Percentiles rank a stretch among this genome's conserved stretches.
Conservation (phyloP, 208 protist genomes). For the Herpetomonas muscarum region DNA sequence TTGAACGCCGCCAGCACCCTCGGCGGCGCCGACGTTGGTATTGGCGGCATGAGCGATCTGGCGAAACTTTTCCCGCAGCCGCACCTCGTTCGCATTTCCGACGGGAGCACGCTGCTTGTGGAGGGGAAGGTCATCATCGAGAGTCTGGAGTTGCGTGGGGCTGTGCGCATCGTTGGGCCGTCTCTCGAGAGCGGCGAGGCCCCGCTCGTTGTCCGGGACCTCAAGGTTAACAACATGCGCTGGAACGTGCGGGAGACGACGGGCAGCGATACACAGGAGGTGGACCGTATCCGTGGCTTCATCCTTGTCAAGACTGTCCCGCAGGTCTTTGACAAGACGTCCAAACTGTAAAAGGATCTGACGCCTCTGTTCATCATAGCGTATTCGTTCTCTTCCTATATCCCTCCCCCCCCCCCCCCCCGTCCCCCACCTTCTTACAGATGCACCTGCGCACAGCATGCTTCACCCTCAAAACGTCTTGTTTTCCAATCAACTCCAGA, state of each 20-base stretch:
- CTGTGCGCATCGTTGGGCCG: constrained; percentile 55
- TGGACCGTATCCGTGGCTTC: constrained; percentile 76
- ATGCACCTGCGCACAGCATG: no score
- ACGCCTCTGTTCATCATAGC: background rate
- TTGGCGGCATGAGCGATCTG: constrained; percentile 21
- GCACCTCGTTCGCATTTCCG: constrained; percentile 40
- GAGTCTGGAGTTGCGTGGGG: constrained; percentile 60
- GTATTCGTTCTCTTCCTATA: no score
- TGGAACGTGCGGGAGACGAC: constrained; percentile 34
- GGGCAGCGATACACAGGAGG: constrained; percentile 18
- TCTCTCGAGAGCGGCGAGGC: constrained; percentile 8
- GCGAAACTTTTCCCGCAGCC: constrained; percentile 51
- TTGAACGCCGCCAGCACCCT: constrained; percentile 19
- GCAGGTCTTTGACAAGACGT: constrained; percentile 12
- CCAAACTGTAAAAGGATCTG: constrained; percentile 18
- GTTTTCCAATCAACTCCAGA: no score
- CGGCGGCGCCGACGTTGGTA: constrained; percentile 5
- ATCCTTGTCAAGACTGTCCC: constrained; percentile 43
- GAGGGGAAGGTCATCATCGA: constrained; percentile 71
- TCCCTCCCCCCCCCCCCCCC: no score
- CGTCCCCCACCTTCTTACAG: no score
- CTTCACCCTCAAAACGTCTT: no score
- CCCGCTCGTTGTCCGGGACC: constrained; percentile 37
- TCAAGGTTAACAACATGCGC: constrained; percentile 45
- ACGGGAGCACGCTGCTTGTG: constrained; percentile 65